Evolutionary conservation across 2,329 filamentous ascomycete genomes (phyloP).

Genomic region (Pseudocercospora eumusae): DNA sequence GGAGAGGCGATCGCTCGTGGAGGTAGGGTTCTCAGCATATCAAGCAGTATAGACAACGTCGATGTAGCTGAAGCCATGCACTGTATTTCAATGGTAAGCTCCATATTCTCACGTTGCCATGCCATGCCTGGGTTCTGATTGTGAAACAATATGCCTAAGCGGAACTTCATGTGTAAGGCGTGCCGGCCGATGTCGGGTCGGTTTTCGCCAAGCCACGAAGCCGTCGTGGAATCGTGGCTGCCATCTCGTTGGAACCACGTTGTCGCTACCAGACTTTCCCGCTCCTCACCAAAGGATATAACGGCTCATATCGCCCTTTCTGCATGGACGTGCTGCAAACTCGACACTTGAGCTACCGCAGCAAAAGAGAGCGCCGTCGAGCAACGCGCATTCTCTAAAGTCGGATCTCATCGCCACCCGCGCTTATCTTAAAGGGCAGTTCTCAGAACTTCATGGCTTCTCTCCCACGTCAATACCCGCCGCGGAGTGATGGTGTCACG

Average conservation of each 20-base stretch:
- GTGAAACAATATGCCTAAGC: background rate
- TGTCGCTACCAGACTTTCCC: slow-evolving; percentile 4
- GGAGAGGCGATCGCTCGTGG: background rate
- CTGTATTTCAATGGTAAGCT: background rate
- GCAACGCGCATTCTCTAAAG: background rate
- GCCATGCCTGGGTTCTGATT: background rate
- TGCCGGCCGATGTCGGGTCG: background rate
- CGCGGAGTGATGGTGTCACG: background rate
- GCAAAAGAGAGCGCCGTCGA: background rate
- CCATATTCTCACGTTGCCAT: background rate
- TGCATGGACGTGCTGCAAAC: slow-evolving; percentile 4
- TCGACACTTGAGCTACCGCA: background rate
- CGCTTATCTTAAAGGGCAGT: background rate
- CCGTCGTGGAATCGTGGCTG: background rate
- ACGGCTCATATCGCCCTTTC: background rate
- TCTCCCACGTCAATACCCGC: background rate
- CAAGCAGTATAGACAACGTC: background rate
- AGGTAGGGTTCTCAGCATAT: background rate
- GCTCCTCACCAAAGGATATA: background rate
- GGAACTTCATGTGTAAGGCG: background rate
- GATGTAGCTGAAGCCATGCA: background rate
- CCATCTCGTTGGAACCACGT: slow-evolving; percentile 4
- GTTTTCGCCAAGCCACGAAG: background rate
- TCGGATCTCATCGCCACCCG: background rate
- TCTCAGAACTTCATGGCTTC: background rate